Evolutionary conservation across 768 basidiomycete species (phyloP), one percentile per base, ranked within the genome.

Genomic region (Sarcodon sp.): DNA sequence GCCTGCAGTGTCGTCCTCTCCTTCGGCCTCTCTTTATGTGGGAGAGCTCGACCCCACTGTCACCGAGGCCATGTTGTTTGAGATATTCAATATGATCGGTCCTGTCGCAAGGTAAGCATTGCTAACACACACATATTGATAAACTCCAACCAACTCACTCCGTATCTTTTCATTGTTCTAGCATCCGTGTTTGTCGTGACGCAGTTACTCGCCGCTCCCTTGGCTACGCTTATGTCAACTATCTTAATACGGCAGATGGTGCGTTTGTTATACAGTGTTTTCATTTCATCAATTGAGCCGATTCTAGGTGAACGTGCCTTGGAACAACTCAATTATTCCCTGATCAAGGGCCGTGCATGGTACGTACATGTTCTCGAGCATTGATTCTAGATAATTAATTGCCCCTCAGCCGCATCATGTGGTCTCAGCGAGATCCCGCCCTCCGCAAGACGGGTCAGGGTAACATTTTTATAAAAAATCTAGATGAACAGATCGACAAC

Each of bases 41-140:
- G 96, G 96, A 51, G 96, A 99, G 71, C 85, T 99, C 56, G 96
- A 98, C 69, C 83, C 88, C 59, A 86, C 88, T 55, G 96, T 99
- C 68, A 89, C 93, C 35, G 96, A 99, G 75, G 94, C 96, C 50
- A 97, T 97, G 91, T 79, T 99, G 47, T 99, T 98, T 64, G 96
- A 99, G 74, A 98, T 99, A 66, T 99, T 99, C 76, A 96, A 96
- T 66, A 94, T 98, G 89, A 91, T 98, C 68, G 96, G 96, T 46
- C 96, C 94, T 44, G 96, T 99, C 55, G 92, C 92, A 41, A 93
- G 90, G 91, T 89, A 54, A 54, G 82, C 45, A 35, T 27, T 27
- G 4, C 4, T 4, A 27, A 27, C 21, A 27, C 21, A 27, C 4
- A 4, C 21, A 27, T 4, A 27, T 4, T 27, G 21, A 27, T 27